These are phyloP conservation scores for Rhytidhysteron rufulum DNA, from an alignment of 2,329 filamentous ascomycete species.

Conservation along the genomic window DNA sequence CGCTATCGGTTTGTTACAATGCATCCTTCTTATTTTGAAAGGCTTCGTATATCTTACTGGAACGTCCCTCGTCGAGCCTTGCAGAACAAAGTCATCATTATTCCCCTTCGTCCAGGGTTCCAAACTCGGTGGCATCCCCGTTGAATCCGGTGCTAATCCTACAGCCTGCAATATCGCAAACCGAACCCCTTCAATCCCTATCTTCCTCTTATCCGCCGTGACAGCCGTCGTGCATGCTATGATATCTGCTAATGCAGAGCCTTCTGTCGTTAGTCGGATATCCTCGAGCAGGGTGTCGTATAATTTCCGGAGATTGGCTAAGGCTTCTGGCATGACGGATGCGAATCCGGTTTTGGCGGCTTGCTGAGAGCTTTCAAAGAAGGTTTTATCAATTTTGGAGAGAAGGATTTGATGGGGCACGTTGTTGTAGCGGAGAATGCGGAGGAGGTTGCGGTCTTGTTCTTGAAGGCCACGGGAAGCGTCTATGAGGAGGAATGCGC, in stretches of 20 bases:
- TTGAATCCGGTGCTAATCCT: slow-evolving; percentile 46
- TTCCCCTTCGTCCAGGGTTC: neutral
- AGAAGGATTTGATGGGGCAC: slow-evolving; percentile 63
- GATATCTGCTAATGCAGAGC: slow-evolving; percentile 53
- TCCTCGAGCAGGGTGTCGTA: neutral
- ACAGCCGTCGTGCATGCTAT: slow-evolving; percentile 56
- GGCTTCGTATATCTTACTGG: too few relatives aligned
- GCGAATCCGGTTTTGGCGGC: slow-evolving; percentile 15
- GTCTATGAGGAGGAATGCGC: slow-evolving; percentile 64
- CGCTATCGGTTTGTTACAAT: too few relatives aligned
- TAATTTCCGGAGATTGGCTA: neutral
- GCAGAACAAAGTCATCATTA: neutral
- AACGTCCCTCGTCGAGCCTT: too few relatives aligned
- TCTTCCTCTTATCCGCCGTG: slow-evolving; percentile 41
- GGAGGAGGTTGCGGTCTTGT: slow-evolving; percentile 56
- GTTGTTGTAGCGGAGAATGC: slow-evolving; percentile 51
- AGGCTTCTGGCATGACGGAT: slow-evolving; percentile 9
- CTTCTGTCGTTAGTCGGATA: slow-evolving; percentile 21
- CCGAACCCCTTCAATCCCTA: slow-evolving; percentile 60
- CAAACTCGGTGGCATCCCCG: neutral
- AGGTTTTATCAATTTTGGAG: slow-evolving; percentile 57
- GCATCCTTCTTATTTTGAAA: too few relatives aligned
- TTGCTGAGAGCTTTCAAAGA: slow-evolving; percentile 12
- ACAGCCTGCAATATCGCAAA: slow-evolving; percentile 63
- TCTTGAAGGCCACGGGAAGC: slow-evolving; percentile 60